Evolutionary conservation across 805 yeast species (phyloP), one percentile per base, ranked within the genome.

Genomic region (Candida ulmi): DNA sequence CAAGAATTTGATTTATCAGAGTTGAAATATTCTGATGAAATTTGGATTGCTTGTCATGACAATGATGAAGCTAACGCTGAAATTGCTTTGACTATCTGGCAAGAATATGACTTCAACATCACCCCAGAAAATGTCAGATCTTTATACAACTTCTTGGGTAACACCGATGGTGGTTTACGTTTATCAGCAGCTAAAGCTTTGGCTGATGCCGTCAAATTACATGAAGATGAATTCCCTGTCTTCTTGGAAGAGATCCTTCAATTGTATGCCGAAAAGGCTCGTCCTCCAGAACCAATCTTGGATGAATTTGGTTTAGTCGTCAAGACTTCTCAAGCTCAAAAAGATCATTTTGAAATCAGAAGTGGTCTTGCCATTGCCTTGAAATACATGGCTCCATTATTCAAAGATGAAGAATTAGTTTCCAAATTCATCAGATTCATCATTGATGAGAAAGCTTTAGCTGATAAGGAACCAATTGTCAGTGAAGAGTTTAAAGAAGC

Each of bases 401-500:
- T 65, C 24, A 40, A 29, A 2, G 54, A 55, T 5, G 47, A 47
- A 8, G 55, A 58, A 2, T 61, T 72, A 8, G 74, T 87, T 28
- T 70, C 72, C 11, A 55, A 60, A 23, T 58, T 87, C n/a, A 74
- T 88, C 51, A 59, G 62, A 17, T 87, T 86, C 57, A 63, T 87
- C 39, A 74, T 83, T 23, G 66, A 73, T 15, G 75, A 70, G 36
- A 71, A 73, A 33, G 85, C 91, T 1, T 66, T 88, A 32, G 88
- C 87, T 23, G 98, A 90, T 55, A 70, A 73, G 42, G 84, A 85
- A 42, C 63, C 73, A 0, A 61, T 76, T 37, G 96, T 88, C 4
- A 75, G 93, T 38, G 84, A 80, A 45, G 95, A 85, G 55, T 71
- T 88, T 57, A 88, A 87, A 54, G 91, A 83, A 40, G 93, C 96